These are phyloP conservation scores for Circinella minor DNA, from an alignment of 371 early-diverging fungal genomes.

Conservation along the genomic window DNA sequence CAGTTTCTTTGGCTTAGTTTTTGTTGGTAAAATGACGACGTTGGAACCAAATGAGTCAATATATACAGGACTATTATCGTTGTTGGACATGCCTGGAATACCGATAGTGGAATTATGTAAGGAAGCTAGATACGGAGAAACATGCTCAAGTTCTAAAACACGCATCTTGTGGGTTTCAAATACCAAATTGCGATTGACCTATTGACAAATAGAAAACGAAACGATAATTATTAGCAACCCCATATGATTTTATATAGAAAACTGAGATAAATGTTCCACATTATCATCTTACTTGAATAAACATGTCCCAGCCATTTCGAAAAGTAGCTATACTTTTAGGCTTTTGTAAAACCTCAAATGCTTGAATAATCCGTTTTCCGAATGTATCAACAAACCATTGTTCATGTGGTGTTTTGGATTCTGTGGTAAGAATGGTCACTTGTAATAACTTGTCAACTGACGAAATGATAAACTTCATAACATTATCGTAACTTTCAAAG, in stretches of 20 bases:
- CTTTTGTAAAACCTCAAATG: conserved; percentile 52
- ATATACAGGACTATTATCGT: conserved; percentile 24
- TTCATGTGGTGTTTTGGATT: conserved; percentile 67
- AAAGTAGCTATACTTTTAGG: conserved; percentile 57
- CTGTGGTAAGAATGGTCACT: conserved; percentile 34
- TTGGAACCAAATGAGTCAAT: conserved; percentile 66
- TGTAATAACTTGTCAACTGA: conserved; percentile 59
- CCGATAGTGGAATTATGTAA: conserved; percentile 59
- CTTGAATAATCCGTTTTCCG: conserved; percentile 55
- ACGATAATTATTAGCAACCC: neutral
- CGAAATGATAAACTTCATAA: conserved; percentile 64
- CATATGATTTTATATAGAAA: neutral
- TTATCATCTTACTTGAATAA: conserved; percentile 56
- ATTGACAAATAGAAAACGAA: neutral
- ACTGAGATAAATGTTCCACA: neutral
- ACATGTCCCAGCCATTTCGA: conserved; percentile 61
- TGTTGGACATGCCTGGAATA: conserved; percentile 62
- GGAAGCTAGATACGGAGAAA: conserved; percentile 69
- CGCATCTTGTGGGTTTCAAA: conserved; percentile 66
- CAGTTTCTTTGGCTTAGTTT: conserved; percentile 92
- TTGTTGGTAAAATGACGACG: conserved; percentile 77
- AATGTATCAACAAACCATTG: conserved; percentile 66
- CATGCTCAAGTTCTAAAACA: conserved; percentile 54
- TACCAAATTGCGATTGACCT: conserved; percentile 56
- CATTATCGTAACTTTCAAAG: conserved; percentile 55